Evolutionary conservation across 257 asterid genomes (phyloP).

Genomic region (Jaltomata sinuosa): DNA sequence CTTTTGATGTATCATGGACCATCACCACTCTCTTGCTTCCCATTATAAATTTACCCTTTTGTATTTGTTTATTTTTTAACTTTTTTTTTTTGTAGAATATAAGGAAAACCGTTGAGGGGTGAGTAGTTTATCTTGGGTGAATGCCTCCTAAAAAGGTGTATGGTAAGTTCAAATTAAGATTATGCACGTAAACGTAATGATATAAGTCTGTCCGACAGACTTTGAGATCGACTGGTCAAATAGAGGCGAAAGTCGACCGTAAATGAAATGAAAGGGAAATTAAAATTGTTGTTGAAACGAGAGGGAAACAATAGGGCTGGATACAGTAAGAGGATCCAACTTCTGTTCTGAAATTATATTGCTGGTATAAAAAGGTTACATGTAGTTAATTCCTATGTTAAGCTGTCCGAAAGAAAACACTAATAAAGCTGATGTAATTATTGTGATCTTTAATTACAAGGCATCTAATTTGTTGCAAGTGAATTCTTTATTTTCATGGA

Average conservation of each 20-base stretch:
- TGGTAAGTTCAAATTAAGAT: neutral
- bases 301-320: neutral
- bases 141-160: neutral
- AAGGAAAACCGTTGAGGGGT: neutral
- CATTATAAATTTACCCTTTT: neutral
- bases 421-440: neutral
- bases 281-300: too few relatives aligned
- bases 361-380: neutral
- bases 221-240: neutral
- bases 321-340: neutral
- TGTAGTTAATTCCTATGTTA: neutral
- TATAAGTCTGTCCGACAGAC: too few relatives aligned
- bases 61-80: too few relatives aligned
- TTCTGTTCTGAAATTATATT: neutral
- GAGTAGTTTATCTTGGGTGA: neutral
- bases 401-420: neutral
- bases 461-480: neutral
- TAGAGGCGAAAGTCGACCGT: neutral
- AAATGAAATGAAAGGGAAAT: neutral
- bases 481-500: neutral
- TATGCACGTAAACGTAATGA: neutral
- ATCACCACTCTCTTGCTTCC: conserved; percentile 31
- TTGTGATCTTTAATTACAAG: neutral
- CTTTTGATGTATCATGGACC: conserved; percentile 30
- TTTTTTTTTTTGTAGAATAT: neutral